Evolutionary conservation across 768 basidiomycete species (phyloP), one percentile per base, ranked within the genome.

Genomic region (Pulveroboletus sp.): DNA sequence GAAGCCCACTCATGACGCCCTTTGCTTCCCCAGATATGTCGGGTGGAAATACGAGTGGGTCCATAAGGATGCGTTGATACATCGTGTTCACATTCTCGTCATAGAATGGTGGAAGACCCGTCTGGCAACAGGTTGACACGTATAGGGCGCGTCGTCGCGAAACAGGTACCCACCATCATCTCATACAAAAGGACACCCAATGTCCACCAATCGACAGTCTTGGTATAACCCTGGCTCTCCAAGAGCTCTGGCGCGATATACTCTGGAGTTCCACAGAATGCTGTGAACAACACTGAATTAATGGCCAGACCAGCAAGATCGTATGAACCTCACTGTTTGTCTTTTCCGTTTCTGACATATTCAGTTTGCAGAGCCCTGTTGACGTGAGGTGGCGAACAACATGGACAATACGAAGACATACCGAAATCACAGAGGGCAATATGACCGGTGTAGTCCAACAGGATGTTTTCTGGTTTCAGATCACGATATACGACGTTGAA

Each of bases 121-220:
- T 91, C 83, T 96, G 63, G 30, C 0, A 17, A 35, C 35, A 6
- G 26, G 15, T 54, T 32, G 59, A 28, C 21, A 59, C 12, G 43
- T 49, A 40, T 44, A 12, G n/a, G 39, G 50, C 12, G 30, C 52
- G 26, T 30, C 32, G 17, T 50, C 28, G 14, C 8, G 12, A 32
- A 31, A 12, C n/a, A 47, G 10, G 6, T 7, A 36, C 54, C 43
- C 47, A 85, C 88, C 89, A 91, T 90, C 89, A 97, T 95, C 72
- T 99, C 95, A 63, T 92, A 98, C 39, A 98, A 77, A 46, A 99
- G 77, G 17, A 98, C 94, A 32, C 95, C 96, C 5, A 97, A 76
- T 1, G 95, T 98, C 95, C 91, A 94, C 95, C 95, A 99, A 63
- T 99, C 95, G 14, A 99, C 96, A 0, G 95, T 96, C 64, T 94